Evolutionary conservation across 306 rosid species (phyloP), one percentile per base, ranked within the genome.

Genomic region (Acacia acuminata): DNA sequence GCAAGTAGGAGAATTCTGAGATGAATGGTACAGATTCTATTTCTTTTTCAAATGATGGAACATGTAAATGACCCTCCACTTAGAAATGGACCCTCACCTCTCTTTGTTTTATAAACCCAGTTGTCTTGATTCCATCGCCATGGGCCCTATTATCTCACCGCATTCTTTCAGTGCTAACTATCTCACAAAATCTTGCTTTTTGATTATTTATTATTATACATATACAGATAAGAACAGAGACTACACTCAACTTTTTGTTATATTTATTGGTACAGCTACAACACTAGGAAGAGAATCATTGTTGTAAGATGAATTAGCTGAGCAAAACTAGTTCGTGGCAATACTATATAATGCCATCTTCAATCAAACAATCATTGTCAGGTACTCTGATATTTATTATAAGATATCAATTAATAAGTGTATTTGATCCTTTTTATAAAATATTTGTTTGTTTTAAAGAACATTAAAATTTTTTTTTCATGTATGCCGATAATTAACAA

Each of bases 51-150:
- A 77, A 24, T 79, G 89, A 87, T 84, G 90, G 87, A 85, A 86
- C 83, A 68, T 82, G 77, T 58, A 77, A 79, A 89, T 77, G 82
- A 78, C 63, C 71, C 90, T 87, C 88, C 92, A 85, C 88, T 82
- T 47, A 76, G 12, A 38, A 47, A 81, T 73, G 82, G 81, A 78
- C 82, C 87, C 87, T 80, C 73, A 79, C 8, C 20, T 25, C 34
- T 24, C 32, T 36, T 1, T 70, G 58, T 71, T 13, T 71, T 71
- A 7, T 45, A 45, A 13, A 58, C 76, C 76, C 55, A 71, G 40
- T 45, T 70, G 75, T 70, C 55, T 5, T 22, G 1, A 42, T 70
- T 70, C 55, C 45, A n/a, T 70, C 0, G 5, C 11, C 10, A 45
- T 25, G 76, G 76, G 76, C 76, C 76, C 76, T 14, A 47, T 14